Evolutionary conservation across 2,329 filamentous ascomycete species (phyloP).

Genomic region (Botrytis byssoidea): DNA sequence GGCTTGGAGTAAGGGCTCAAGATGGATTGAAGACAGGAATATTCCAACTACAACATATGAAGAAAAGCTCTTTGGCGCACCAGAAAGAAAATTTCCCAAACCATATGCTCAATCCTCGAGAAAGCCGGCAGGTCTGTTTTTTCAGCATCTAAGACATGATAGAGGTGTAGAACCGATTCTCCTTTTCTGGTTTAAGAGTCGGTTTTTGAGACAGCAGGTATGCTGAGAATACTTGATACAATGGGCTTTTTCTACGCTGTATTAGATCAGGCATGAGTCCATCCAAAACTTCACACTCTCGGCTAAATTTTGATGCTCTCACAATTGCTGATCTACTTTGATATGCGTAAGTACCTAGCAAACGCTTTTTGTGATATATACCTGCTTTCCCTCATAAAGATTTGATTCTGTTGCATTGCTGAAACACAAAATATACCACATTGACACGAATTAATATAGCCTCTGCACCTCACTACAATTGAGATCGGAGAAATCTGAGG

Average conservation of each 20-base stretch:
- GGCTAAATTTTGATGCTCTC: neutral
- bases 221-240: neutral
- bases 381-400: neutral
- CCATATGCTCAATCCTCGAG: accelerated
- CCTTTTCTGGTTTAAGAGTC: neutral
- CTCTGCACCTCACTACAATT: neutral
- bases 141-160: neutral
- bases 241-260: no score
- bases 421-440: neutral
- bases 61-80: neutral
- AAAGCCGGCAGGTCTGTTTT: neutral
- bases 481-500: neutral
- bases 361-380: no score
- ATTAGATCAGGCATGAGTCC: neutral
- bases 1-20: neutral
- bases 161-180: neutral
- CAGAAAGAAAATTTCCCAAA: neutral
- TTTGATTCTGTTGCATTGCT: neutral
- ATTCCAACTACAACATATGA: neutral
- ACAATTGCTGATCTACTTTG: neutral
- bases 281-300: neutral
- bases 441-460: neutral
- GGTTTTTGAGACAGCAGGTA: neutral
- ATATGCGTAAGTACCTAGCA: neutral
- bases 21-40: neutral